Percentiles rank a stretch among this genome's conserved stretches.
Conservation (phyloP, 2,329 filamentous ascomycete species). For the Knoxdaviesia proteae region DNA sequence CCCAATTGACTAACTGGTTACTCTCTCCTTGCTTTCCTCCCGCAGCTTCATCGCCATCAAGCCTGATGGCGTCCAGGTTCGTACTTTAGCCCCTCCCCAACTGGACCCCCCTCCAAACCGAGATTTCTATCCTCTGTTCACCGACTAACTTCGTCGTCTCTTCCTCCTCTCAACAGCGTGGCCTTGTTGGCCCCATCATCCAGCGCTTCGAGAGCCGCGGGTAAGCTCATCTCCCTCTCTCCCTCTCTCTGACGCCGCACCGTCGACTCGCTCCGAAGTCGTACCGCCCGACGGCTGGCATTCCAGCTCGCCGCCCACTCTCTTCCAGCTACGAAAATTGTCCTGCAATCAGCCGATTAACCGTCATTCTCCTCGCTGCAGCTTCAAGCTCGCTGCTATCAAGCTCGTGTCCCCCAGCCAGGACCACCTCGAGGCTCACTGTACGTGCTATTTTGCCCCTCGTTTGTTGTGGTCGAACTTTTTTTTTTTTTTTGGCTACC, state of each 20-base stretch:
- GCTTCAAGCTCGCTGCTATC: constrained; percentile 96
- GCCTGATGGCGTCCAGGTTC: constrained; percentile 97
- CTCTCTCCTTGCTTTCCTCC: neutral
- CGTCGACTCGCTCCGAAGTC: too few species aligned
- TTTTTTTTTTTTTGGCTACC: too few species aligned
- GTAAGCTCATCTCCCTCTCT: constrained; percentile 24
- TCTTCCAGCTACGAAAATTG: neutral
- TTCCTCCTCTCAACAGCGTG: constrained; percentile 40
- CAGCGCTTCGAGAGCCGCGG: constrained; percentile 92
- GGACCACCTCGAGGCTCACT: constrained; percentile 97
- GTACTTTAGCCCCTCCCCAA: constrained; percentile 7
- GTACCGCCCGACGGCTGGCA: too few species aligned
- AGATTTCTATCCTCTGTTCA: neutral
- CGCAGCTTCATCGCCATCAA: constrained; percentile 98
- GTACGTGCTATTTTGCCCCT: constrained; percentile 18
- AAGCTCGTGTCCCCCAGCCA: constrained; percentile 80
- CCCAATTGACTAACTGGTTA: neutral
- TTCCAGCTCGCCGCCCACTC: too few species aligned
- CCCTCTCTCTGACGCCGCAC: neutral
- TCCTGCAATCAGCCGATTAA: neutral
- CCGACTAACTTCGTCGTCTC: neutral
- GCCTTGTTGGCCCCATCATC: constrained; percentile 95
- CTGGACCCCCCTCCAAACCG: neutral
- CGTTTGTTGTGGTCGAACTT: too few species aligned
- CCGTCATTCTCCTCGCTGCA: constrained; percentile 13